phyloP scores from a whole-genome alignment of 2,329 filamentous ascomycete genomes.

The Acrodontium crateriforme region DNA sequence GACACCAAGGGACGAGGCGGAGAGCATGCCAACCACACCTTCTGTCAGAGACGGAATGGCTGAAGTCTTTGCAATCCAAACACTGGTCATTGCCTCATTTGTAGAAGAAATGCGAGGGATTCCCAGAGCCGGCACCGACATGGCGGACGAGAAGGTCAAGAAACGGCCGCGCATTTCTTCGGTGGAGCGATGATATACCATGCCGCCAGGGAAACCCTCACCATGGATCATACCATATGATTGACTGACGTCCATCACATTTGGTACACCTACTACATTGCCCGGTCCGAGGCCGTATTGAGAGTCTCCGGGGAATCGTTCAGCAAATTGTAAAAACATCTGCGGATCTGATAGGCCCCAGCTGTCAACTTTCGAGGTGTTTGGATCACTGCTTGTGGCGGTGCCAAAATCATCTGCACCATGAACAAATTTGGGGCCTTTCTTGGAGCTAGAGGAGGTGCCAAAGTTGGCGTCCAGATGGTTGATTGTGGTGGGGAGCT shows the following conservation, averaged over 20 bases:
- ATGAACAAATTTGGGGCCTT: constrained; percentile 66
- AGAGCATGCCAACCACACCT: constrained; percentile 67
- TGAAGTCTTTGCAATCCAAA: constrained; percentile 82
- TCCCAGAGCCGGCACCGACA: constrained; percentile 51
- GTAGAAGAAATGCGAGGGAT: constrained; percentile 63
- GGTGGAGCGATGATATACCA: constrained; percentile 60
- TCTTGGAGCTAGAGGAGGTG: constrained; percentile 51
- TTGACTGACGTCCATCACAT: constrained; percentile 83
- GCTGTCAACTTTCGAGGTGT: constrained; percentile 57
- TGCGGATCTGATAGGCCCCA: constrained; percentile 72
- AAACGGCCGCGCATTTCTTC: constrained; percentile 68
- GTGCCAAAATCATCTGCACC: constrained; percentile 66
- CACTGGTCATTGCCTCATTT: constrained; percentile 57
- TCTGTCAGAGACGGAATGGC: constrained; percentile 58
- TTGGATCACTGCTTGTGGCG: constrained; percentile 72
- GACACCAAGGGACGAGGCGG: constrained; percentile 70
- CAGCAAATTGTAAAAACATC: constrained; percentile 61
- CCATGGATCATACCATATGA: constrained; percentile 71
- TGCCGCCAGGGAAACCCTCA: constrained; percentile 74
- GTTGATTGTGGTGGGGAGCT: constrained; percentile 64
- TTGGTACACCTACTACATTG: constrained; percentile 60
- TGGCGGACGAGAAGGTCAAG: constrained; percentile 46
- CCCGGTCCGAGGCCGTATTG: constrained; percentile 70
- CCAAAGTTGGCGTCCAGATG: constrained; percentile 68
- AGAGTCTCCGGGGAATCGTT: constrained; percentile 57